Base-by-base conservation (phyloP, 176 grass and related monocot species). In the Thinopyrum elongatum region DNA sequence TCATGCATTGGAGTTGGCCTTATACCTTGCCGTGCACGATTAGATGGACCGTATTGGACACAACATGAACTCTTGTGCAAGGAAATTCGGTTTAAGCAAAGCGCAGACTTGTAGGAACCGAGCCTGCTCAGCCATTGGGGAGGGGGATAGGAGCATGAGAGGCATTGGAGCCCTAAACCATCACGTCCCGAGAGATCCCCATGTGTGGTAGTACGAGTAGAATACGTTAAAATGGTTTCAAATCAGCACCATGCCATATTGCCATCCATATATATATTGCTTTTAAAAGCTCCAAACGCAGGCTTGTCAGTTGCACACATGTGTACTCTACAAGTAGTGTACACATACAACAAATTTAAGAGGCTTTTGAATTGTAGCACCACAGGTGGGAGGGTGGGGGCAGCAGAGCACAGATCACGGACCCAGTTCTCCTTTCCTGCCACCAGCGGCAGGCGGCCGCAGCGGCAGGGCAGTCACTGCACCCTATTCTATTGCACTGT, bases 341-440 rank as follows among this genome's bases (percentile, higher is more conserved):
- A 8, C 23, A 28, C 6, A 29, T 8, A 21, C 31, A 36, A 35
- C 77, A 26, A 22, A 41, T 35, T 55, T 64, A 31, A 82, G 80
- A 89, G 36, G 5, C 3, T 77, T 85, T 86, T 28, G 22, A 72
- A 57, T 49, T 34, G 25, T 81, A 28, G 58, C 51, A 47, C 58
- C 51, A 70, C 67, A 21, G 60, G 70, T 49, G 69, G 75, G 67
- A 44, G 10, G 6, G 13, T 46, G 71, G 70, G 41, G 25, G 42
- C 42, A 49, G 69, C 66, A 12, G 27, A 63, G 33, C 74, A 80
- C 85, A 68, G 89, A 91, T 88, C 89, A 84, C 89, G 76, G 84
- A 30, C 28, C 74, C 15, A 39, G 17, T 71, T 15, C 49, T 11
- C 22, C 22, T 28, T 65, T 62, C 41, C n/a, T 10, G 38, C 10